These are phyloP conservation scores for Microdochium bolleyi DNA, from an alignment of 2,329 filamentous ascomycete species.

Conservation along the genomic window DNA sequence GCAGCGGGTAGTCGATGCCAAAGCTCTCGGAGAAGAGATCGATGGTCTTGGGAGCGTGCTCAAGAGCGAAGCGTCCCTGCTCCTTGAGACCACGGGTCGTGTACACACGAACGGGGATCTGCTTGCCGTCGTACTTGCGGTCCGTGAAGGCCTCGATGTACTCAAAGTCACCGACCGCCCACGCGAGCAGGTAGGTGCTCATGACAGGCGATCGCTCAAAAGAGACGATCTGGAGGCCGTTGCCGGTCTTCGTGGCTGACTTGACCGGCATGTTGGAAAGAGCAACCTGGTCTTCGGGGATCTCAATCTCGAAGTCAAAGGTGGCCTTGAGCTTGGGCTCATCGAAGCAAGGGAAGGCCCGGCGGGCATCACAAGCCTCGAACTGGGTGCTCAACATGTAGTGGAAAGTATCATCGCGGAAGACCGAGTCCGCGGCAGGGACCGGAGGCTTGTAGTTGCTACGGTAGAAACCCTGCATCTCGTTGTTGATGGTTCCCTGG, in stretches of 20 bases:
- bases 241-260: conserved; percentile 46
- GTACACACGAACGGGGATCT: conserved; percentile 88
- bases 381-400: conserved; percentile 94
- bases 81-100: conserved; percentile 91
- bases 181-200: conserved; percentile 86
- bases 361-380: conserved; percentile 88
- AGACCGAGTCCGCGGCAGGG: conserved; percentile 67
- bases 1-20: conserved; percentile 84
- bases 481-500: conserved; percentile 75
- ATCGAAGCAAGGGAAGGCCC: conserved; percentile 96
- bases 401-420: conserved; percentile 59
- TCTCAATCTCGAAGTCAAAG: conserved; percentile 88
- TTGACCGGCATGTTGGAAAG: conserved; percentile 95
- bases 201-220: conserved; percentile 84
- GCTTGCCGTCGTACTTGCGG: conserved; percentile 84
- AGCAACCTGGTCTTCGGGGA: conserved; percentile 80
- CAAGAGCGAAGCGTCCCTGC: conserved; percentile 80
- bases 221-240: conserved; percentile 64
- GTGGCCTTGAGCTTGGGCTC: conserved; percentile 96
- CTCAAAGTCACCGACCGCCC: conserved; percentile 95
- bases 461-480: conserved; percentile 90
- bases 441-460: conserved; percentile 84
- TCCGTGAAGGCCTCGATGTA: conserved; percentile 89
- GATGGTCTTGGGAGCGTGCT: conserved; percentile 87
- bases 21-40: conserved; percentile 97